Base-by-base conservation (phyloP, 1,284 basidiomycete species). In the Limonomyces culmigenus region DNA sequence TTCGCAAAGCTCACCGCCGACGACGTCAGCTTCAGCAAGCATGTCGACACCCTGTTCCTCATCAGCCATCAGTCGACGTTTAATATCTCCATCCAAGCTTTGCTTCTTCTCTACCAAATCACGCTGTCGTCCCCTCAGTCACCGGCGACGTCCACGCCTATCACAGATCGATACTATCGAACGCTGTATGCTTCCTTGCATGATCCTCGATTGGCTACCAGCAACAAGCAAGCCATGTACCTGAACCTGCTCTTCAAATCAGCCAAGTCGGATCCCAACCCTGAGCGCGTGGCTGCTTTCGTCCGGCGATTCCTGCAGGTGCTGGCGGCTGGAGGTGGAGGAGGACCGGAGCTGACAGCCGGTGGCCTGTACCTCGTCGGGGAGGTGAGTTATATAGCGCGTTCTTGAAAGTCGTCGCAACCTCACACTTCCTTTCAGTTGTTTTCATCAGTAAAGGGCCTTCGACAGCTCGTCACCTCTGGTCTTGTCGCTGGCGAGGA, bases 221-320 rank as follows among this genome's bases (percentile, higher is more conserved):
- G 89, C 13, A 86, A 83, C 19, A 97, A 98, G 53, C 91, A 97
- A 54, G 88, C 92, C 5, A 87, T 98, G 79, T 98, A 96, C 55
- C 70, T 99, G 44, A 98, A 98, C 53, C 60, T 99, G 15, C 57
- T 97, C 15, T 93, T 95, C 71, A 93, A 89, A 51, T 79, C 87
- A 13, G 59, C 97, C 46, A 95, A 95, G 55, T 67, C 66, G 3
- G 93, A 96, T 49, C 54, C 54, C 10, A 74, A 73, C 36, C 44
- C 55, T 0, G 70, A 70, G 39, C 67, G 89, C 14, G 70, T 84
- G 6, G 77, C 77, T 54, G 87, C 89, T 0, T 77, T 97, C 40
- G 70, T 96, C 30, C 76, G 87, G 51, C 65, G 95, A 36, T 75
- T 96, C 34, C 64, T 92, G 19, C 93, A 98, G 58, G 65, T 92